Base-by-base conservation (phyloP, 1,139 yeast genomes). In the Candida pseudocylindracea region DNA sequence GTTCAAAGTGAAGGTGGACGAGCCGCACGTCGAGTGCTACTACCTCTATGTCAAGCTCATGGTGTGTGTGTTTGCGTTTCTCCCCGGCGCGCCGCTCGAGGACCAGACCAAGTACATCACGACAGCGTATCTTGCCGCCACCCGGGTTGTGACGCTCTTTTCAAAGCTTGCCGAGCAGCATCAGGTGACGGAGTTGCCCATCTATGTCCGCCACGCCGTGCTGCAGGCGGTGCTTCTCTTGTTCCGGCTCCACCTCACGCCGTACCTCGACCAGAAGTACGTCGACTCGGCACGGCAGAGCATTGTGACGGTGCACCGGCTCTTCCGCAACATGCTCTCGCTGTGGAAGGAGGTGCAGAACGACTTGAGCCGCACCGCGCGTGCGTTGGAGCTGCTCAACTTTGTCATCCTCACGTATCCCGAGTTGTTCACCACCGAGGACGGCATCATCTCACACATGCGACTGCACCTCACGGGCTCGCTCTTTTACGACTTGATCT, bases 281-380 rank as follows among this genome's bases (percentile, higher is more conserved):
- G 71, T 80, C 30, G 93, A 83, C 45, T 75, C 92, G 32, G 83
- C 94, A 2, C 66, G 95, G 41, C 95, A 83, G 51, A 78, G 91
- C 9, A 79, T 85, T 45, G 95, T 85, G 15, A 83, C 95, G 0
- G 92, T 81, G 1, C 95, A 85, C 51, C 60, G 94, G 44, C 54
- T 83, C 33, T 78, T 72, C 49, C 63, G 95, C 49, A 83, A 85
- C 47, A 83, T 88, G 48, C 57, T 83, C 31, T 72, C 88, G 2
- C 85, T 93, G 8, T 85, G 96, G 96, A 72, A 75, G 39, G 80
- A 74, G 41, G 79, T 83, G 33, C 83, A 80, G 41, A 83, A 81
- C 51, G 96, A 83, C 50, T 78, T 83, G 29, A 74, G 92, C 2
- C 64, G 96, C 48, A 80, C 92, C 0, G 95, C 95, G 2, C 79